Evolutionary conservation across 192 early-diverging fungal species (phyloP).

Genomic region (Globomyces pollinis-pini): DNA sequence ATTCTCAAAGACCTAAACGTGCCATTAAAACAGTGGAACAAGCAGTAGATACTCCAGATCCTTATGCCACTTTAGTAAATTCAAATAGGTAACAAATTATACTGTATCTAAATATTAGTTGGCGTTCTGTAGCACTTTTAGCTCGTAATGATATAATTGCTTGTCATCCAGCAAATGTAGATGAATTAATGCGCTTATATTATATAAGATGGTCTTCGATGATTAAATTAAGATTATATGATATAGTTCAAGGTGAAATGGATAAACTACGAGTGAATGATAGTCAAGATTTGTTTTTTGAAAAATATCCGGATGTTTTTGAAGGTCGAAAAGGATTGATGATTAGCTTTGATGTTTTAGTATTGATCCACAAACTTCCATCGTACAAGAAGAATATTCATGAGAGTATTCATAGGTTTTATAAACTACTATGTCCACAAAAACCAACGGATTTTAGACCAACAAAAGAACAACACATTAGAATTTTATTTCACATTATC

Average conservation of each 20-base stretch:
- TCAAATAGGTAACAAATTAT: constrained; percentile 3
- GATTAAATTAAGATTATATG: constrained; percentile 22
- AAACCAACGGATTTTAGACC: constrained; percentile 5
- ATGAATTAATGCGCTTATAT: constrained; percentile 30
- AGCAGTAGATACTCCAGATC: constrained; percentile 8
- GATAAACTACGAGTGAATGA: constrained; percentile 14
- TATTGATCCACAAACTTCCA: constrained; percentile 12
- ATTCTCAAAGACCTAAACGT: constrained; percentile 7
- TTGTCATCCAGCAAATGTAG: constrained; percentile 19
- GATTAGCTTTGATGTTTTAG: constrained; percentile 21
- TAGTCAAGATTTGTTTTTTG: constrained; percentile 10
- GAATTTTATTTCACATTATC: constrained; percentile 18
- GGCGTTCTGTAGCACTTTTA: constrained; percentile 23
- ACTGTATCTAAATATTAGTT: constrained; percentile 18
- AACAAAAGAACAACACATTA: not conserved
- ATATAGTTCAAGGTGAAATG: constrained; percentile 25
- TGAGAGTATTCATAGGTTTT: constrained; percentile 22
- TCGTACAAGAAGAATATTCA: constrained; percentile 18
- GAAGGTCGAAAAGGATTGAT: constrained; percentile 15
- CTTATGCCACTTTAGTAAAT: constrained; percentile 15
- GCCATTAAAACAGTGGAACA: constrained; percentile 16
- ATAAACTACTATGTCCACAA: constrained; percentile 14
- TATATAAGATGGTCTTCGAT: constrained; percentile 24
- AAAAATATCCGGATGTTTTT: constrained; percentile 19
- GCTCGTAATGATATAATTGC: constrained; percentile 21